Percentiles rank a stretch among this genome's conserved stretches.
These are phyloP conservation scores for Harrya chromipes DNA, from an alignment of 768 basidiomycete genomes.

Conservation along the genomic window DNA sequence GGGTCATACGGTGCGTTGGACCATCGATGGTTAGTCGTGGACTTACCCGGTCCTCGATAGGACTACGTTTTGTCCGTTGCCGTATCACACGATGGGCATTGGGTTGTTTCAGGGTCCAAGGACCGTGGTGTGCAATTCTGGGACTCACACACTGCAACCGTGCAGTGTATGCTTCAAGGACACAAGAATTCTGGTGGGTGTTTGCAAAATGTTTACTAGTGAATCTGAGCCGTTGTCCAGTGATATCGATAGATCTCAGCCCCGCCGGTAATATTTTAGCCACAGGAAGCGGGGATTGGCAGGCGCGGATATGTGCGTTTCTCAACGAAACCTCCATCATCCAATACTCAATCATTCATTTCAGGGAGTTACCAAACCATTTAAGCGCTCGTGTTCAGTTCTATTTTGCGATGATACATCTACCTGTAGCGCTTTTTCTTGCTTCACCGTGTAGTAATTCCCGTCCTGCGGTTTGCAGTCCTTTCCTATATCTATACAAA, in stretches of 20 bases:
- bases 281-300: conserved; percentile 70
- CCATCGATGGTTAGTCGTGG: neutral
- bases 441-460: conserved; percentile 24
- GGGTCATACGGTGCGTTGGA: conserved; percentile 72
- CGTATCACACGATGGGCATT: conserved; percentile 88
- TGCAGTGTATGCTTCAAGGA: conserved; percentile 91
- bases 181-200: conserved; percentile 63
- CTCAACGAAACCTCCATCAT: neutral
- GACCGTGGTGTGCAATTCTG: conserved; percentile 96
- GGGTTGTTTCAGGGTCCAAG: conserved; percentile 95
- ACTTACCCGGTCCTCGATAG: conserved; percentile 28
- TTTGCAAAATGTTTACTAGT: neutral
- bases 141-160: conserved; percentile 73
- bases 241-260: conserved; percentile 71
- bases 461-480: conserved; percentile 8
- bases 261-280: conserved; percentile 60
- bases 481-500: conserved; percentile 24
- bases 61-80: conserved; percentile 74
- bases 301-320: conserved; percentile 63
- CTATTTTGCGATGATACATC: conserved; percentile 15
- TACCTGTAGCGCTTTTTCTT: conserved; percentile 29
- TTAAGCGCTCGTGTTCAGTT: conserved; percentile 10
- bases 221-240: conserved; percentile 31
- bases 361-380: conserved; percentile 32
- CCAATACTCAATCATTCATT: conserved; percentile 5